Base-by-base conservation (phyloP, 2,329 filamentous ascomycete species). In the Verticillium alfalfae region DNA sequence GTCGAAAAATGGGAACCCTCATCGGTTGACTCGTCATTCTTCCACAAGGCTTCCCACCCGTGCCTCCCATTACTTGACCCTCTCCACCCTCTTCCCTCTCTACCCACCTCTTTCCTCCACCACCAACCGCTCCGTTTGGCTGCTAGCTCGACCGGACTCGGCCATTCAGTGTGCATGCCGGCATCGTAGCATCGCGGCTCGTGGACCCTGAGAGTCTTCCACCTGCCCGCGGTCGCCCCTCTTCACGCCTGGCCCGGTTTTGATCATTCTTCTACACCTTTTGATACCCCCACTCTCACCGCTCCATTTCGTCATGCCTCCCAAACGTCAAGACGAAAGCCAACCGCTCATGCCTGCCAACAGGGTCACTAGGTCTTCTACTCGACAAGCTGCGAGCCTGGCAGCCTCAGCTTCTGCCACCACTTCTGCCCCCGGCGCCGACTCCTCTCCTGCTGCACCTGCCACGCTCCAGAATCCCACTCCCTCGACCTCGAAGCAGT, bases 301-400 rank as follows among this genome's bases (percentile, higher is more conserved):
- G 64, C 62, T 52, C 58, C 60, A 66, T 65, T 70, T 62, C 67
- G 67, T 49, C 45, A 49, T 49, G 45, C 45, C 45, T 26, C 45
- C 18, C n/a, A 49, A 10, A 49, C 45, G 45, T 49, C 45, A 26
- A 49, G 45, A 22, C 45, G 45, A 49, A 49, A 49, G 45, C 45
- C 45, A 71, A 73, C 75, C 75, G 89, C 91, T 94, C 88, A 97
- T 97, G 93, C 92, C 91, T 87, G 82, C 88, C 86, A 37, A 37
- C 3, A 97, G 93, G 91, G 88, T 95, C 72, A 97, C 94, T 84
- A 92, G 94, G 83, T 95, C 93, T 72, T 90, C 93, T 78, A 90
- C 93, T 81, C 93, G 93, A 83, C 88, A 92, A 86, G 91, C 91
- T 81, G 90, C 91, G 74, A 86, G 77, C 73, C 81, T 81, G 73